A percentile compares a stretch with the other conserved stretches of the same genome.
These are phyloP conservation scores for Phytopythium chamaehyphon DNA, from an alignment of 352 stramenopile genomes.

Conservation along the genomic window DNA sequence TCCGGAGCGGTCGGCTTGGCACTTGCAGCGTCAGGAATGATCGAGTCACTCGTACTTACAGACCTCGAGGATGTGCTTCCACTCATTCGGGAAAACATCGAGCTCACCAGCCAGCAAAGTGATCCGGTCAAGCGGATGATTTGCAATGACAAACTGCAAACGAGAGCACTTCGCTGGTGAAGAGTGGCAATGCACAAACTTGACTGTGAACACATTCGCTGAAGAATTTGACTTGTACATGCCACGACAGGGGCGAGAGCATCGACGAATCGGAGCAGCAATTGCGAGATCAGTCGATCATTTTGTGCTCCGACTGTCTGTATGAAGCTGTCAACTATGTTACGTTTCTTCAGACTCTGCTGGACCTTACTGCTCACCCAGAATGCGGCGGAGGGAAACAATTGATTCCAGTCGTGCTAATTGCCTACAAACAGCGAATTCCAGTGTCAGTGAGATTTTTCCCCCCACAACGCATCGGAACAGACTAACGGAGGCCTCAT, in stretches of 20 bases:
- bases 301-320: conserved; percentile 64
- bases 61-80: conserved; percentile 48
- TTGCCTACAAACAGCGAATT: conserved; percentile 75
- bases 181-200: conserved; percentile 1
- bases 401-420: conserved; percentile 15
- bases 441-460: conserved; percentile 13
- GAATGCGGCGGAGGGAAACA: background rate
- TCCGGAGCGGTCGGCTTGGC: conserved; percentile 49
- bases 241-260: conserved; percentile 6
- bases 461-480: background rate
- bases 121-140: conserved; percentile 14
- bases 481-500: background rate
- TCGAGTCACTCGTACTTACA: conserved; percentile 43
- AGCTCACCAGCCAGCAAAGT: conserved; percentile 17
- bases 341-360: conserved; percentile 36
- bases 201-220: too few species aligned
- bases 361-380: conserved; percentile 21
- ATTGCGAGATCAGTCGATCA: conserved; percentile 10
- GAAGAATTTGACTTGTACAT: background rate
- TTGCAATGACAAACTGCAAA: conserved; percentile 15
- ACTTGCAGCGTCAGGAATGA: conserved; percentile 16
- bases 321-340: conserved; percentile 49
- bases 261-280: background rate
- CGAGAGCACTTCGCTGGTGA: conserved; percentile 37
- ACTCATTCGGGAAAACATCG: conserved; percentile 33